phyloP scores from a whole-genome alignment of 495 filamentous ascomycete genomes.

The Aspergillus asperescens region DNA sequence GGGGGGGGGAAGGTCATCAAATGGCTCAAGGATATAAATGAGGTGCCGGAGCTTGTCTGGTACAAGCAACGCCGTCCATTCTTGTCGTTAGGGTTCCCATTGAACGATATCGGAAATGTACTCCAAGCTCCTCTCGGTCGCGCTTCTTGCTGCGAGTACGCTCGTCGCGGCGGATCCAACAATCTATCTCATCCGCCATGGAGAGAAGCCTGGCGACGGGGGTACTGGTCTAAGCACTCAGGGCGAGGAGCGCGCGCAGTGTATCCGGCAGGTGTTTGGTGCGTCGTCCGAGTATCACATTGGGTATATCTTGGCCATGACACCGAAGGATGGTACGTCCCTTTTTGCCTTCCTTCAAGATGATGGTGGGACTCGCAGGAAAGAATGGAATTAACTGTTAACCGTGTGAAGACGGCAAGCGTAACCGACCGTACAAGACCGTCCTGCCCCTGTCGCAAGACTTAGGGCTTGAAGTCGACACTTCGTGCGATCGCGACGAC shows the following conservation, averaged over 20 bases:
- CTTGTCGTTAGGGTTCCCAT: background rate
- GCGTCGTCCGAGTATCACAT: slow-evolving; percentile 44
- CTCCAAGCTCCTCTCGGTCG: slow-evolving; percentile 9
- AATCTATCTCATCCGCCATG: slow-evolving; percentile 55
- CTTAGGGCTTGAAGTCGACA: slow-evolving; percentile 48
- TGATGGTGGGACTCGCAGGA: no score
- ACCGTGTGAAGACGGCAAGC: slow-evolving; percentile 44
- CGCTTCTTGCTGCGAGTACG: slow-evolving; percentile 21
- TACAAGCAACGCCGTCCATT: background rate
- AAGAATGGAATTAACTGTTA: no score
- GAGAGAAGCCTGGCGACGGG: slow-evolving; percentile 47
- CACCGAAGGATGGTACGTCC: slow-evolving; percentile 40
- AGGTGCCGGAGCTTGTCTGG: background rate
- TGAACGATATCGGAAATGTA: background rate
- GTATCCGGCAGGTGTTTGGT: slow-evolving; percentile 46
- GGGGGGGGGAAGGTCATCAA: no score
- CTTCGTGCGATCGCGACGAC: slow-evolving; percentile 46
- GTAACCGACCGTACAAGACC: slow-evolving; percentile 47
- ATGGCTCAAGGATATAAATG: background rate
- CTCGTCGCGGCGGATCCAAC: slow-evolving; percentile 26
- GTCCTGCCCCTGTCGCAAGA: slow-evolving; percentile 47
- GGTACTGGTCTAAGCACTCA: slow-evolving; percentile 37
- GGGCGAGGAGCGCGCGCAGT: slow-evolving; percentile 48
- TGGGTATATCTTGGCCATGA: slow-evolving; percentile 48
- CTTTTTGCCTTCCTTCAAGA: no score